phyloP scores from a whole-genome alignment of 2,329 filamentous ascomycete genomes.

The Atkinsonella texensis region DNA sequence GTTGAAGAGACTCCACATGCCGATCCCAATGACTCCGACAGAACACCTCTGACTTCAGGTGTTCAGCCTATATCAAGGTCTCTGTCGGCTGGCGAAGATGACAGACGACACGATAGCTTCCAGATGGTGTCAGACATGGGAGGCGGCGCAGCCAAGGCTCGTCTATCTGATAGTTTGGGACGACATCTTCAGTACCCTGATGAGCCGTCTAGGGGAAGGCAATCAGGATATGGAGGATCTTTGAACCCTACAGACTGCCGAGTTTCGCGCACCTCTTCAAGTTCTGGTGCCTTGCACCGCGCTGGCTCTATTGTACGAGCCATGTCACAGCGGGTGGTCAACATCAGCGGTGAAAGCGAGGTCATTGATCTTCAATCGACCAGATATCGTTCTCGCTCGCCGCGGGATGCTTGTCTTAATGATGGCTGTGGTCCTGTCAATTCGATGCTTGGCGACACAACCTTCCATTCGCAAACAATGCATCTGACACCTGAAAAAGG shows the following conservation, averaged over 20 bases:
- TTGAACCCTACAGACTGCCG: slow-evolving; percentile 39
- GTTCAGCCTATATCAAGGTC: slow-evolving; percentile 43
- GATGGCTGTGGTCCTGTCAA: slow-evolving; percentile 13
- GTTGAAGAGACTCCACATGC: slow-evolving; percentile 19
- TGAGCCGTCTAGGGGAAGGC: slow-evolving; percentile 28
- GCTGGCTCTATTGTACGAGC: slow-evolving; percentile 67
- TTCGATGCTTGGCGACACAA: slow-evolving; percentile 33
- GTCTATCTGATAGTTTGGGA: slow-evolving; percentile 41
- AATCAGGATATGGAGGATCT: slow-evolving; percentile 45
- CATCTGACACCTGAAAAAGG: slow-evolving; percentile 35
- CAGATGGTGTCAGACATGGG: slow-evolving; percentile 44
- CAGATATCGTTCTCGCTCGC: slow-evolving; percentile 46
- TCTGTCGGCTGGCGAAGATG: slow-evolving; percentile 27
- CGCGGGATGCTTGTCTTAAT: slow-evolving; percentile 30
- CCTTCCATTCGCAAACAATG: slow-evolving; percentile 38
- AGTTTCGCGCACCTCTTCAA: slow-evolving; percentile 50
- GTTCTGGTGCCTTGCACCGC: slow-evolving; percentile 51
- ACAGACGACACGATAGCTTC: slow-evolving; percentile 41
- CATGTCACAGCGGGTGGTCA: slow-evolving; percentile 96
- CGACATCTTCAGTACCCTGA: slow-evolving; percentile 46
- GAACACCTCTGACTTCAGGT: slow-evolving; percentile 42
- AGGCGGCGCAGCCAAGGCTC: slow-evolving; percentile 38
- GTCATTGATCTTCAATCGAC: slow-evolving; percentile 61
- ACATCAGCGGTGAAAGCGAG: slow-evolving; percentile 87
- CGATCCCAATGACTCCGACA: slow-evolving; percentile 43